Evolutionary conservation across 345 rosid genomes (phyloP), one percentile per base, ranked within the genome.

Genomic region (Odontarrhena argentea): DNA sequence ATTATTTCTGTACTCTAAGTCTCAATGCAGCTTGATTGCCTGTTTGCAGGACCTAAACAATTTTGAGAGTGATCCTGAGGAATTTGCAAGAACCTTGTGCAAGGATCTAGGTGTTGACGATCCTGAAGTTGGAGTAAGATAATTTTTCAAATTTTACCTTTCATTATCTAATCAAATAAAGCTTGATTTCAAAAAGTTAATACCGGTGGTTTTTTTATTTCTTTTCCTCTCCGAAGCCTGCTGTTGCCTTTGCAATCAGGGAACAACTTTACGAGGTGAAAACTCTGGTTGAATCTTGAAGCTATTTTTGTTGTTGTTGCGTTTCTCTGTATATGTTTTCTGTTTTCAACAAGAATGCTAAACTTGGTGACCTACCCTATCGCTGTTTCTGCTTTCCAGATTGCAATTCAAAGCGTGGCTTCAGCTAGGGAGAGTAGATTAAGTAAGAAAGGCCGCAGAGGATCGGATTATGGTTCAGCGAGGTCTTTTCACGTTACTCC

Each of bases 251-350:
- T 76, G 92, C 96, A 60, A 91, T 94, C 45, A 85, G 99, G 77
- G 97, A 91, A 79, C 95, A 94, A 64, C 86, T 94, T 60, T 91
- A 91, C 56, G 96, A 94, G 99, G 99, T 93, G 54, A 52, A 14
- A 26, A 25, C 49, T 12, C 41, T 65, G 12, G 40, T 47, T 25
- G 68, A 14, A 37, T 43, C 46, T 60, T 46, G 36, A 59, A 59
- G 67, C 22, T 42, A 9, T 5, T 9, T 7, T 22, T 53, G 74
- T 12, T 18, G 22, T 18, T 28, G 32, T 28, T 28, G 30, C 28
- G 41, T 54, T 18, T 62, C 8, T 40, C 18, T 59, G 30, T 51
- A 30, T 9, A 54, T 13, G 2, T 48, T 25, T 38, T 54, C 48
- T 60, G 42, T 47, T 56, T 67, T 63, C n/a, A 44, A 37, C 12